phyloP scores from a whole-genome alignment of 768 basidiomycete species.

The Paxillus involutus region DNA sequence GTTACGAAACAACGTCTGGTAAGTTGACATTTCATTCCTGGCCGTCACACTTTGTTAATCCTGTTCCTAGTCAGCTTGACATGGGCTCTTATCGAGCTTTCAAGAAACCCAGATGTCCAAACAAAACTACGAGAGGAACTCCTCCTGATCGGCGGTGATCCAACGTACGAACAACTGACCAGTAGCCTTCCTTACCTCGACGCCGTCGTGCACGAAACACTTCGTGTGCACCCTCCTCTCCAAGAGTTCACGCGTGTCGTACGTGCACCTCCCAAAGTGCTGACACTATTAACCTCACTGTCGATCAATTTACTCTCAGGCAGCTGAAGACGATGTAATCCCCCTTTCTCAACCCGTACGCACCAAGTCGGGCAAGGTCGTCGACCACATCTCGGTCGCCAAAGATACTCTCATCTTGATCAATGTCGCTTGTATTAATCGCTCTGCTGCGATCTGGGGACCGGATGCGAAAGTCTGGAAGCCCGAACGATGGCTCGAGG shows the following conservation, averaged over 20 bases:
- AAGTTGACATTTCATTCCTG: neutral
- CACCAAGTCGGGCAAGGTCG: slow-evolving; percentile 38
- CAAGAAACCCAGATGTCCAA: slow-evolving; percentile 44
- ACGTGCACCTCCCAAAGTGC: neutral
- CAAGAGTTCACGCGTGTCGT: slow-evolving; percentile 18
- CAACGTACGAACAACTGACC: slow-evolving; percentile 53
- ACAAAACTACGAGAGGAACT: slow-evolving; percentile 51
- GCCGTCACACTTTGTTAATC: slow-evolving; percentile 16
- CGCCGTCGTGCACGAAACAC: slow-evolving; percentile 45
- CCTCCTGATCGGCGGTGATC: slow-evolving; percentile 42
- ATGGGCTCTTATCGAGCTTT: slow-evolving; percentile 61
- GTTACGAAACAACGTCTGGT: slow-evolving; percentile 52
- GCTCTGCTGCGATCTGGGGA: slow-evolving; percentile 60
- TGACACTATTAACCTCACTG: slow-evolving; percentile 30
- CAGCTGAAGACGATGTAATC: slow-evolving; percentile 54
- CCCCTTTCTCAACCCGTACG: slow-evolving; percentile 54
- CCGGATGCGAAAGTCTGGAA: slow-evolving; percentile 54
- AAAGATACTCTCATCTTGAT: slow-evolving; percentile 47
- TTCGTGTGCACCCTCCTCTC: slow-evolving; percentile 45
- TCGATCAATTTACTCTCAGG: slow-evolving; percentile 37
- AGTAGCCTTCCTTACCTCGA: slow-evolving; percentile 55
- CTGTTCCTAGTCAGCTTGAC: too few relatives aligned
- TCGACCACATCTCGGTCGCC: slow-evolving; percentile 42
- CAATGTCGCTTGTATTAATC: slow-evolving; percentile 48
- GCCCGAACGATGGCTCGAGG: slow-evolving; percentile 62